Conservation (phyloP, 2,329 filamentous ascomycete species). For the Scolecobasidium constrictum region DNA sequence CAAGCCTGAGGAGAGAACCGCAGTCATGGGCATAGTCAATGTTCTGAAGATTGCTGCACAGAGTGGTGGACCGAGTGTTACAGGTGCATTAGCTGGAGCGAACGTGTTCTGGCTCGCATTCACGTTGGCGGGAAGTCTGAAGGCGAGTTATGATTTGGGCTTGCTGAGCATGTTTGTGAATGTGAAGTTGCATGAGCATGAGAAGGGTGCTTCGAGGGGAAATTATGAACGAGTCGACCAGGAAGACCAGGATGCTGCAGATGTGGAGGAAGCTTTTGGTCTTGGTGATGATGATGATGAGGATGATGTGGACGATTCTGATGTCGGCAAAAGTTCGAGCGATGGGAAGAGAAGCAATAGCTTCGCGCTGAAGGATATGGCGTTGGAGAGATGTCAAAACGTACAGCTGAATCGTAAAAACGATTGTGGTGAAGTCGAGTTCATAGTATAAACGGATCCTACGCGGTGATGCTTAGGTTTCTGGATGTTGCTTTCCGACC, state of each 20-base stretch:
- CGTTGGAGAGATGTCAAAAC: neutral
- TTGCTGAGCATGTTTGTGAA: constrained; percentile 3
- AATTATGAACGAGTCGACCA: neutral
- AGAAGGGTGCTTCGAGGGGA: neutral
- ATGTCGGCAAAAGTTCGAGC: neutral
- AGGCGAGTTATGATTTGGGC: constrained; percentile 21
- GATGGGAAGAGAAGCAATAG: neutral
- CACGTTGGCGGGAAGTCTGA: constrained; percentile 24
- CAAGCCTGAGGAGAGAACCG: constrained; percentile 52
- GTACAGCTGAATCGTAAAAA: no score
- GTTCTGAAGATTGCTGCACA: constrained; percentile 50
- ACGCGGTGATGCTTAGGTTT: no score
- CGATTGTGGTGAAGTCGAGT: no score
- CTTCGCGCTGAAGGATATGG: constrained; percentile 1
- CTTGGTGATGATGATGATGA: neutral
- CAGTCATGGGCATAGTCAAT: constrained; percentile 58
- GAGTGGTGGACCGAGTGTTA: constrained; percentile 28
- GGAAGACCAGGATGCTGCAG: neutral
- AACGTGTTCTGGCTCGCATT: constrained; percentile 28
- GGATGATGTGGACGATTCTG: neutral
- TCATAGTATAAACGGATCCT: no score
- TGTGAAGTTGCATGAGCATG: constrained; percentile 2
- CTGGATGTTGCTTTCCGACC: no score
- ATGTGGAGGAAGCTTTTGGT: neutral
- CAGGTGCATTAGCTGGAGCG: constrained; percentile 23